Evolutionary conservation across 2,329 filamentous ascomycete species (phyloP), one percentile per base, ranked within the genome.

Genomic region (Fusarium annulatum): DNA sequence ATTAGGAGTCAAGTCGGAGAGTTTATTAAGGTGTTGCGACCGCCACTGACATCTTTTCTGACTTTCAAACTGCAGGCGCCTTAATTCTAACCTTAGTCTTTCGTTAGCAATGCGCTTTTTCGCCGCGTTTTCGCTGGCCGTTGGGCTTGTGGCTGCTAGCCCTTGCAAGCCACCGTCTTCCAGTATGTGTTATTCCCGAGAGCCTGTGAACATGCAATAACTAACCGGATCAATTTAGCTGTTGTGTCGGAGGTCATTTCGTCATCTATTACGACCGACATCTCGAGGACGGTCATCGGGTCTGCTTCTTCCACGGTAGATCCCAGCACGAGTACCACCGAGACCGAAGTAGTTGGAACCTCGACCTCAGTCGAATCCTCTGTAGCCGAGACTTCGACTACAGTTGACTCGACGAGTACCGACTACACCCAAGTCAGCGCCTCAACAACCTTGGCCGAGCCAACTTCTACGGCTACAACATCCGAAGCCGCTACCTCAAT

Each of bases 91-190:
- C 39, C 39, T 26, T 34, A 21, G n/a, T n/a, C 39, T 34, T 3
- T 7, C 18, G 28, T 21, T 34, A 2, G 11, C n/a, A 15, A 26
- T 26, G 12, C 30, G 39, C 53, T 57, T 57, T 46, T 57, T 34
- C 53, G 39, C 39, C 30, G 46, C n/a, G 16, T 46, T 45, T 34
- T 34, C 30, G 11, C 39, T 57, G 9, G 39, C 28, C 16, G 5
- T 57, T 34, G 39, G 53, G 39, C 30, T 46, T 26, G 53, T 45
- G 53, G 53, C 53, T 57, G 53, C 53, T 14, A 57, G 39, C 28
- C 39, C 53, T 19, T 57, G 53, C 30, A 45, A 57, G 39, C 53
- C 53, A 7, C 18, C 23, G 2, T 34, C 53, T 26, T 57, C 39
- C 2, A 30, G 39, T 45, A 26, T 16, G n/a, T 19, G 8, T 15